These are phyloP conservation scores for Pichia sp. DNA, from an alignment of 1,139 yeast genomes.

Conservation along the genomic window DNA sequence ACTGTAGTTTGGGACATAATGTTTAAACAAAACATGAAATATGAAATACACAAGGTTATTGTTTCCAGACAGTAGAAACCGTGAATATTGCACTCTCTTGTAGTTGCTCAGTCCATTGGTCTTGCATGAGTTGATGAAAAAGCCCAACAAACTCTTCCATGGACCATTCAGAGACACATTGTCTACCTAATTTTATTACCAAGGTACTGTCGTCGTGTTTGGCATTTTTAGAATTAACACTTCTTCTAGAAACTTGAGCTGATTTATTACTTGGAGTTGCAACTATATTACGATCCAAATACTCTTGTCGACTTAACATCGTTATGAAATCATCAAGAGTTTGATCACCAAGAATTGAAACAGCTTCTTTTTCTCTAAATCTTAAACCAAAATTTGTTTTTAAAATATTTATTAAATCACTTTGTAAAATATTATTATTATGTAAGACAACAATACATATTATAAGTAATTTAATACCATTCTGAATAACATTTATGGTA, in stretches of 20 bases:
- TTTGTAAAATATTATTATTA: slow-evolving; percentile 31
- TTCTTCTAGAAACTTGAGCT: neutral
- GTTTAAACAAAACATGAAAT: too few relatives aligned
- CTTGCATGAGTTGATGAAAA: slow-evolving; percentile 28
- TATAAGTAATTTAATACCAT: slow-evolving; percentile 30
- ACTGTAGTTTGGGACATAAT: too few relatives aligned
- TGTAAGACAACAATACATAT: slow-evolving; percentile 29
- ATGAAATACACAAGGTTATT: neutral
- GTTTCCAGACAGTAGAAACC: slow-evolving; percentile 18
- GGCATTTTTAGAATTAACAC: slow-evolving; percentile 6
- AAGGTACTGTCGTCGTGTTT: slow-evolving; percentile 29
- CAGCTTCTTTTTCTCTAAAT: slow-evolving; percentile 19
- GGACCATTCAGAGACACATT: slow-evolving; percentile 31
- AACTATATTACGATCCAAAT: slow-evolving; percentile 15
- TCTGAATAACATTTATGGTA: slow-evolving; percentile 21
- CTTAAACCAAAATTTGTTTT: slow-evolving; percentile 24
- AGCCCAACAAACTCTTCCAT: slow-evolving; percentile 28
- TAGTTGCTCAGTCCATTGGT: slow-evolving; percentile 25
- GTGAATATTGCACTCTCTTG: slow-evolving; percentile 24
- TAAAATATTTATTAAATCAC: slow-evolving; percentile 29
- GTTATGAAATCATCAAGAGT: slow-evolving; percentile 27
- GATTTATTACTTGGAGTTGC: neutral
- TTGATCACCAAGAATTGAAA: slow-evolving; percentile 18
- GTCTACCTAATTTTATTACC: slow-evolving; percentile 33
- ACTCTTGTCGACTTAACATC: slow-evolving; percentile 30